phyloP scores from a whole-genome alignment of 768 basidiomycete species.

The Lactifluus piperatus region DNA sequence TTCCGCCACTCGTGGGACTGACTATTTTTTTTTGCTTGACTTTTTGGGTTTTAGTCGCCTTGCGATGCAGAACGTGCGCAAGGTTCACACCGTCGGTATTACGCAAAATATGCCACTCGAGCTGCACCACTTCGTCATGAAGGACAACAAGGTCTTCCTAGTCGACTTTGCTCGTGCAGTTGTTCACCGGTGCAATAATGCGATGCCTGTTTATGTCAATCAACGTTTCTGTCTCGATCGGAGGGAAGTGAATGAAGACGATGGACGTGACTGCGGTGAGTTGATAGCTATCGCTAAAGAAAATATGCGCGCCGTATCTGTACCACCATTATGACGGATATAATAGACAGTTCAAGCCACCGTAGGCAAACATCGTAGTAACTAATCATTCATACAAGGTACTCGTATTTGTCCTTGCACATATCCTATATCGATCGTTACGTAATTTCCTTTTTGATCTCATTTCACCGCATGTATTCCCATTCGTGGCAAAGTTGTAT shows the following conservation, averaged over 20 bases:
- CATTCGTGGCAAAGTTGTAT: too few relatives aligned
- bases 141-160: constrained; percentile 6
- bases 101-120: constrained; percentile 11
- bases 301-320: not conserved
- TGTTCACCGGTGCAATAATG: constrained; percentile 7
- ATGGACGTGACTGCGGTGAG: not conserved
- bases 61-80: constrained; percentile 13
- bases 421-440: not conserved
- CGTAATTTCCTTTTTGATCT: not conserved
- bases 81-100: constrained; percentile 5
- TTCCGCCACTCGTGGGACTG: not conserved
- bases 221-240: constrained; percentile 6
- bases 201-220: constrained; percentile 5
- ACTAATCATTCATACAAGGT: too few relatives aligned
- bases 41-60: not conserved
- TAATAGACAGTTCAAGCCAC: too few relatives aligned
- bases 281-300: not conserved
- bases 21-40: not conserved
- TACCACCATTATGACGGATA: not conserved
- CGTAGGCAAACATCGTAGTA: too few relatives aligned
- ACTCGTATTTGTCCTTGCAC: not conserved
- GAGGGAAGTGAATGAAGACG: not conserved
- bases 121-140: constrained; percentile 16
- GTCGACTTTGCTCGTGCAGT: constrained; percentile 14
- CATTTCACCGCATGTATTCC: too few relatives aligned